Conservation (phyloP, 169 alveolate genomes). For the Plasmodium sp. region DNA sequence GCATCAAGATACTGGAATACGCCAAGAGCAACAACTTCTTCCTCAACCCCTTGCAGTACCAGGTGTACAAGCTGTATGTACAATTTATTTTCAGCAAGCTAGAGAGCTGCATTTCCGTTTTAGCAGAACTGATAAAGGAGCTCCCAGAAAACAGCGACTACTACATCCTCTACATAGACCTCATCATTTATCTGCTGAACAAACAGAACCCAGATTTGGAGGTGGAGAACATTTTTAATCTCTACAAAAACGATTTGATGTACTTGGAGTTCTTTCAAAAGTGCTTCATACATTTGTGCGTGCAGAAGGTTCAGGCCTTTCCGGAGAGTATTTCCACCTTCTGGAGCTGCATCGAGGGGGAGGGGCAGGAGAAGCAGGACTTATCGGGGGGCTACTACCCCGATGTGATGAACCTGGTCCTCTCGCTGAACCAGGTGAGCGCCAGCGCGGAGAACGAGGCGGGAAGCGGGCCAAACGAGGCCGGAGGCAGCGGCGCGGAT, state of each 20-base stretch:
- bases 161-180: constrained; percentile 44
- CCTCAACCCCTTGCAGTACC: constrained; percentile 42
- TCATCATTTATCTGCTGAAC: constrained; percentile 12
- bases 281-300: constrained; percentile 9
- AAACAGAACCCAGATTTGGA: not conserved
- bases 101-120: not conserved
- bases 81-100: constrained; percentile 19
- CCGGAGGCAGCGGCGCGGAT: not conserved
- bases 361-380: not conserved
- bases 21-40: constrained; percentile 27
- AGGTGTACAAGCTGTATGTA: constrained; percentile 20
- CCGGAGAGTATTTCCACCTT: constrained; percentile 4
- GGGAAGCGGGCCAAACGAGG: not conserved
- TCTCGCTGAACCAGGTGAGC: not conserved
- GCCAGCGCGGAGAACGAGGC: not conserved
- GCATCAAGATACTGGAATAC: constrained; percentile 34
- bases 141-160: constrained; percentile 51
- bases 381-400: not conserved
- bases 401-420: not conserved
- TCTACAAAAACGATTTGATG: constrained; percentile 44
- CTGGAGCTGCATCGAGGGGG: not conserved
- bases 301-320: not conserved
- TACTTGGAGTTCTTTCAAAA: constrained; percentile 56
- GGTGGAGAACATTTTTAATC: constrained; percentile 4
- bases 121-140: constrained; percentile 2